A percentile compares a stretch with the other conserved stretches of the same genome.
Conservation (phyloP, 306 rosid species). For the Alnus glutinosa region DNA sequence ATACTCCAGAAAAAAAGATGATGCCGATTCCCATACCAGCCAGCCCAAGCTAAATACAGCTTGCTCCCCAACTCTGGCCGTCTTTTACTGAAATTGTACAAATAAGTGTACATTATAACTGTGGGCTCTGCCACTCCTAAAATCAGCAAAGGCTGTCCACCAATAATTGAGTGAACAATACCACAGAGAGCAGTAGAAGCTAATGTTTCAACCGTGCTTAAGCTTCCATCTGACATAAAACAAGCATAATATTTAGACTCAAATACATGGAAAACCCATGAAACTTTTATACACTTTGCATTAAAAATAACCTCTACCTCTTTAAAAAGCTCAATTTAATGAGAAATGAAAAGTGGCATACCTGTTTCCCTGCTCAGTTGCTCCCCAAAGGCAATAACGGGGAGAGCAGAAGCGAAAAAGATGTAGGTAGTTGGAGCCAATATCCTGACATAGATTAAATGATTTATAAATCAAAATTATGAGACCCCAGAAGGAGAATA, state of each 20-base stretch:
- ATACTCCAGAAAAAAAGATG: background rate
- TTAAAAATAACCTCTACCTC: constrained; percentile 1
- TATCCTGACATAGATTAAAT: constrained; percentile 43
- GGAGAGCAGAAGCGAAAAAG: constrained; percentile 84
- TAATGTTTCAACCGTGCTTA: constrained; percentile 86
- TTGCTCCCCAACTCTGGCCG: constrained; percentile 55
- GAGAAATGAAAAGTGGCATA: constrained; percentile 32
- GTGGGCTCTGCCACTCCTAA: constrained; percentile 98
- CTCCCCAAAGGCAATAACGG: constrained; percentile 80
- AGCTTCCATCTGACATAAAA: constrained; percentile 61
- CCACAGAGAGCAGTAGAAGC: constrained; percentile 93
- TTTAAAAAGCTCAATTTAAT: constrained; percentile 73
- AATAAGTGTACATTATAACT: constrained; percentile 78
- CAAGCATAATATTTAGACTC: background rate
- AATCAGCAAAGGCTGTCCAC: constrained; percentile 83
- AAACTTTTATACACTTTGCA: constrained; percentile 19
- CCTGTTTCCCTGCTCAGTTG: constrained; percentile 74
- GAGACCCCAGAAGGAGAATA: background rate
- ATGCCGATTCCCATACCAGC: constrained; percentile 54
- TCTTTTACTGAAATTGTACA: constrained; percentile 69
- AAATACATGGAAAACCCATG: constrained; percentile 58
- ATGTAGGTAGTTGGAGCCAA: constrained; percentile 75
- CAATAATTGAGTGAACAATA: constrained; percentile 77
- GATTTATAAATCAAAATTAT: constrained; percentile 7
- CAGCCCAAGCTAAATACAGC: constrained; percentile 83